These are phyloP conservation scores for Serendipita sp. DNA, from an alignment of 768 basidiomycete species.

Conservation along the genomic window DNA sequence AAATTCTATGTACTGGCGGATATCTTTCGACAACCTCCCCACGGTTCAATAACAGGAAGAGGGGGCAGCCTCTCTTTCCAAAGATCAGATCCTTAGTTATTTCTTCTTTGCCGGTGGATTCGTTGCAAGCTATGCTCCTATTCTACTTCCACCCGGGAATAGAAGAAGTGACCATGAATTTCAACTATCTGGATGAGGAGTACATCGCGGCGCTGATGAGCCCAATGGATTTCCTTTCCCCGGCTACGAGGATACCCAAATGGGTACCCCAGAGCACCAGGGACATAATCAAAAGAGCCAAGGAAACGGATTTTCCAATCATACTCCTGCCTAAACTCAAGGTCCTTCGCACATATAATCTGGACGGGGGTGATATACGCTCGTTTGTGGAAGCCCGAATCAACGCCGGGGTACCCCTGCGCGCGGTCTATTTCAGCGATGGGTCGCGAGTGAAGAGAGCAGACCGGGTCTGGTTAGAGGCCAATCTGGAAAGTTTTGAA, in stretches of 20 bases:
- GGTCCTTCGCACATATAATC: conserved; percentile 30
- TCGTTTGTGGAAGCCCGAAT: conserved; percentile 29
- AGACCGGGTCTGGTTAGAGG: conserved; percentile 36
- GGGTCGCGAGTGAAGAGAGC: conserved; percentile 25
- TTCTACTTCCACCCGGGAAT: background rate
- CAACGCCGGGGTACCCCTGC: conserved; percentile 30
- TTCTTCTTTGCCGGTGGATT: background rate
- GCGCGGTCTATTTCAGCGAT: conserved; percentile 29
- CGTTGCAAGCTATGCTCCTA: background rate
- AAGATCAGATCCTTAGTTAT: background rate
- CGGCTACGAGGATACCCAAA: background rate
- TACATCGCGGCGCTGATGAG: background rate
- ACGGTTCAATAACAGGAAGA: conserved; percentile 2
- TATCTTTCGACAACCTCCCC: conserved; percentile 22
- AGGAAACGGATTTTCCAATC: background rate
- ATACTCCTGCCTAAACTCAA: conserved; percentile 33
- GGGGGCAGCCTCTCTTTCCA: background rate
- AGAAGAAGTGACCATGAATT: background rate
- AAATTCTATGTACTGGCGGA: conserved; percentile 19
- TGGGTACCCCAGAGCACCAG: background rate
- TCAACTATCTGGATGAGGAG: background rate
- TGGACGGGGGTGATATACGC: conserved; percentile 28
- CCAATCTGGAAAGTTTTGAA: conserved; percentile 31
- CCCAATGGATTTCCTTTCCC: background rate
- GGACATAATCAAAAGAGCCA: background rate